A percentile compares a stretch with the other conserved stretches of the same genome.
phyloP scores from a whole-genome alignment of 2,329 filamentous ascomycete species.

The Gyromitra esculenta region DNA sequence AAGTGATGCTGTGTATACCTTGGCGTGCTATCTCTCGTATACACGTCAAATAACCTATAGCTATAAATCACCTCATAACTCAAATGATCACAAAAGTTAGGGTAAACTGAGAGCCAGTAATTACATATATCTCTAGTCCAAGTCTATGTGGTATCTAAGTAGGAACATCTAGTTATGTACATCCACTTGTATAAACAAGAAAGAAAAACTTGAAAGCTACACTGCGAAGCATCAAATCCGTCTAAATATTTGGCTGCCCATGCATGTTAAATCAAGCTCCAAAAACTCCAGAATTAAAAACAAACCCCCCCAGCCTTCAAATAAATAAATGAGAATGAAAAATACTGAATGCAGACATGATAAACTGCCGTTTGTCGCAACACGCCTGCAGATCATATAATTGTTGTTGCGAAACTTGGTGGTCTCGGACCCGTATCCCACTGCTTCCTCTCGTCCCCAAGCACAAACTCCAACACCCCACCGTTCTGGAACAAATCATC shows the following conservation, averaged over 20 bases:
- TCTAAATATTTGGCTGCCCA: background rate
- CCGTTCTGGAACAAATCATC: slow-evolving; percentile 72
- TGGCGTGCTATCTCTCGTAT: too few species aligned
- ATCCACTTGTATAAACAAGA: slow-evolving; percentile 15
- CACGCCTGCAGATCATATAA: background rate
- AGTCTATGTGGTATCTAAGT: background rate
- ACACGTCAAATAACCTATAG: background rate
- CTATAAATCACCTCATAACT: background rate
- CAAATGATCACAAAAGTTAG: background rate
- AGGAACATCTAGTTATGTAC: background rate
- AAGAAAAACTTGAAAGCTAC: background rate
- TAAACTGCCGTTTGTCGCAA: background rate
- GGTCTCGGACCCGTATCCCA: slow-evolving; percentile 71
- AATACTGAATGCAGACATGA: background rate
- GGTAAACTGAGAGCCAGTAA: background rate
- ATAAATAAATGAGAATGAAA: background rate
- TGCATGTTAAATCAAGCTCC: slow-evolving; percentile 10
- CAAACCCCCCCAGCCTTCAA: background rate
- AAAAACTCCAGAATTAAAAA: slow-evolving; percentile 15
- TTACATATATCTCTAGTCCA: background rate
- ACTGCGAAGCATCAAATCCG: background rate
- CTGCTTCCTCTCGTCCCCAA: slow-evolving; percentile 66
- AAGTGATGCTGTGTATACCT: too few species aligned
- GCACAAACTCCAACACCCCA: slow-evolving; percentile 71
- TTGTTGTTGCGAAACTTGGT: slow-evolving; percentile 64